Conservation (phyloP, 2,329 filamentous ascomycete genomes). For the Dactylonectria macrodidyma region DNA sequence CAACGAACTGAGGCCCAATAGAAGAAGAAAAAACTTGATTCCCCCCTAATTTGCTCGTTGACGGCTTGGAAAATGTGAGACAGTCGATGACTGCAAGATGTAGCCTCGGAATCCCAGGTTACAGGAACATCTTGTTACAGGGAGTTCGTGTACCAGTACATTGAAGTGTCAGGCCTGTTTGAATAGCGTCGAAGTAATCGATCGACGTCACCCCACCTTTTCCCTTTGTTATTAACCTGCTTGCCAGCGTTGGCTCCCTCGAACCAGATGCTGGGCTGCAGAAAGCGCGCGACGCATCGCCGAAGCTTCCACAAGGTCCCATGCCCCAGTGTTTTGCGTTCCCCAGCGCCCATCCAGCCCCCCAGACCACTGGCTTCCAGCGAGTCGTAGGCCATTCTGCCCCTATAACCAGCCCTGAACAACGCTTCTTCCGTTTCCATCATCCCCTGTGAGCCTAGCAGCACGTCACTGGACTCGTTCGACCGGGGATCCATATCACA, state of each 20-base stretch:
- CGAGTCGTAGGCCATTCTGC: conserved; percentile 27
- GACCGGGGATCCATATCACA: conserved; percentile 42
- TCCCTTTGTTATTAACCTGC: conserved; percentile 26
- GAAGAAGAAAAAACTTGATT: conserved; percentile 15
- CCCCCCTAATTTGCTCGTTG: neutral
- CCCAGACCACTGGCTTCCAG: conserved; percentile 31
- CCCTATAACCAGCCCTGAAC: conserved; percentile 37
- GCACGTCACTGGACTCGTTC: conserved; percentile 45
- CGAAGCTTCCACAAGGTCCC: conserved; percentile 55
- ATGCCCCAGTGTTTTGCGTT: conserved; percentile 43
- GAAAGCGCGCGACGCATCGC: conserved; percentile 21
- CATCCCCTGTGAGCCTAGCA: conserved; percentile 26
- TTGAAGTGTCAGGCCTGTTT: conserved; percentile 7
- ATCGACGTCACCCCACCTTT: conserved; percentile 45
- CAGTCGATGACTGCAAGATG: neutral
- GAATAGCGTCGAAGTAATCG: conserved; percentile 22
- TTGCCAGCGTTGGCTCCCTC: conserved; percentile 19
- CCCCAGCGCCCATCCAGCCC: conserved; percentile 2
- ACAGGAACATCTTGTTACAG: conserved; percentile 8
- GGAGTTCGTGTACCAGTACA: conserved; percentile 21
- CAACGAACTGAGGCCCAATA: conserved; percentile 22
- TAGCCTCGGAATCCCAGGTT: neutral
- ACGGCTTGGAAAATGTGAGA: neutral
- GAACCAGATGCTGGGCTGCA: conserved; percentile 13
- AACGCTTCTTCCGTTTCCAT: conserved; percentile 31